Conservation (phyloP, 163 green algal species). For the Volvox carteri region DNA sequence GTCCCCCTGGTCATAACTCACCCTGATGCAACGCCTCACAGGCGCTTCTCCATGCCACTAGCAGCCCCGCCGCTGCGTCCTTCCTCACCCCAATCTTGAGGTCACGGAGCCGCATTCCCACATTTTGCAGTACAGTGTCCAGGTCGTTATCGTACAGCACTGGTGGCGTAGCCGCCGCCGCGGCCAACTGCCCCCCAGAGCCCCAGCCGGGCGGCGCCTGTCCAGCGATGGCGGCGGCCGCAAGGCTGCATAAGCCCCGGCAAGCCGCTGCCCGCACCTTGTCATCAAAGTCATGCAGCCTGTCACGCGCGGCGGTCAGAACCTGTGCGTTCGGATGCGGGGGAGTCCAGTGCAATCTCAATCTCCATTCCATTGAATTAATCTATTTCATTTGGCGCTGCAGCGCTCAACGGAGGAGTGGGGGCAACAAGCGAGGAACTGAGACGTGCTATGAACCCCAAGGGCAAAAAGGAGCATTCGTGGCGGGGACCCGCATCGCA, state of each 20-base stretch:
- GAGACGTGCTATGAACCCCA: too few species aligned
- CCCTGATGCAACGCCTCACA: conserved; percentile 19
- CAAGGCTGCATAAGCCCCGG: conserved; percentile 17
- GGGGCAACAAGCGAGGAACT: too few species aligned
- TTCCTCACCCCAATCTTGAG: conserved; percentile 75
- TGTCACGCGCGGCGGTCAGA: conserved; percentile 17
- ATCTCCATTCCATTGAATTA: too few species aligned
- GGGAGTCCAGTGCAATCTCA: too few species aligned
- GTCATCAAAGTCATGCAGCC: conserved; percentile 75
- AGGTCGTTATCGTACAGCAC: conserved; percentile 31
- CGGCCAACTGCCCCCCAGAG: not conserved
- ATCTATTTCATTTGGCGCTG: too few species aligned
- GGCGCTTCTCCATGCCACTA: conserved; percentile 66
- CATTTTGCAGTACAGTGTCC: conserved; percentile 53
- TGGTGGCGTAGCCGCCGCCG: not conserved
- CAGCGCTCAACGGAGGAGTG: too few species aligned
- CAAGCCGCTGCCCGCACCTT: conserved; percentile 67
- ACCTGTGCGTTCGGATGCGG: conserved; percentile 13
- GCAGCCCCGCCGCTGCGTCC: conserved; percentile 65
- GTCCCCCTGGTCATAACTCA: too few species aligned
- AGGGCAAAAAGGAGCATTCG: too few species aligned
- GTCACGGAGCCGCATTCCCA: conserved; percentile 78
- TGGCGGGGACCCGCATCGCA: too few species aligned
- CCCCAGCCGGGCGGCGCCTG: not conserved
- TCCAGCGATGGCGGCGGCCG: not conserved